Percentiles rank a stretch among this genome's conserved stretches.
These are phyloP conservation scores for Phytophthora citrophthora DNA, from an alignment of 352 stramenopile genomes.

Conservation along the genomic window DNA sequence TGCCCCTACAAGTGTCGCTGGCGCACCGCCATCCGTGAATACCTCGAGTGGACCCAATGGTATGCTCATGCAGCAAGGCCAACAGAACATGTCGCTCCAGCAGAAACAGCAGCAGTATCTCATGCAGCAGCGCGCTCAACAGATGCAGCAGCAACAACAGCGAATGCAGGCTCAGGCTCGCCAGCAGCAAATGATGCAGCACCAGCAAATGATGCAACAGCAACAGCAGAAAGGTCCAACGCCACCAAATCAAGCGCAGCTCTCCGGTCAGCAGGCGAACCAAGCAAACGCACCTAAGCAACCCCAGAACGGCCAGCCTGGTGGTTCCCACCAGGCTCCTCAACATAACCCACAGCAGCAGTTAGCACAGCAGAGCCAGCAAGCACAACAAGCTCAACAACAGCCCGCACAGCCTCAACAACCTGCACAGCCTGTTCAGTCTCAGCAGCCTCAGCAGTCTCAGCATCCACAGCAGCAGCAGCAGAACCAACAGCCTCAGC, in stretches of 20 bases:
- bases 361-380: slow-evolving; percentile 6
- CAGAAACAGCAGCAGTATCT: slow-evolving; percentile 59
- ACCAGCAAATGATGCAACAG: slow-evolving; percentile 50
- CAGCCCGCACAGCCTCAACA: too few species aligned
- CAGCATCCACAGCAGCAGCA: slow-evolving; percentile 33
- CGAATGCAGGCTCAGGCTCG: slow-evolving; percentile 52
- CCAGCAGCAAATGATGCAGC: slow-evolving; percentile 55
- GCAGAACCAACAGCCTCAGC: slow-evolving; percentile 21
- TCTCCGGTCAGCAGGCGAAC: slow-evolving; percentile 29
- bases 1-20: slow-evolving; percentile 15
- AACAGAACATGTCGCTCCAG: slow-evolving; percentile 38
- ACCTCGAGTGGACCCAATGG: slow-evolving; percentile 25
- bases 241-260: slow-evolving; percentile 21
- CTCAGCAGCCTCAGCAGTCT: slow-evolving; percentile 16
- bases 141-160: slow-evolving; percentile 66
- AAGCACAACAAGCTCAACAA: slow-evolving; percentile 26
- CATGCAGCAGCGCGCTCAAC: slow-evolving; percentile 55
- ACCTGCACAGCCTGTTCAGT: too few species aligned
- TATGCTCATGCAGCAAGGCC: slow-evolving; percentile 39
- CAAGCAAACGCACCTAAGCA: slow-evolving; percentile 36
- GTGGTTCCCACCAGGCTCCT: slow-evolving; percentile 18
- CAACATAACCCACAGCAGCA: slow-evolving; percentile 44
- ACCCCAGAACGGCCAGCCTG: slow-evolving; percentile 26
- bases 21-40: slow-evolving; percentile 7
- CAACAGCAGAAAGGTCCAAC: slow-evolving; percentile 38